Percentiles rank a stretch among this genome's conserved stretches.
These are phyloP conservation scores for Verticillium alfalfae DNA, from an alignment of 2,329 filamentous ascomycete species.

Conservation along the genomic window DNA sequence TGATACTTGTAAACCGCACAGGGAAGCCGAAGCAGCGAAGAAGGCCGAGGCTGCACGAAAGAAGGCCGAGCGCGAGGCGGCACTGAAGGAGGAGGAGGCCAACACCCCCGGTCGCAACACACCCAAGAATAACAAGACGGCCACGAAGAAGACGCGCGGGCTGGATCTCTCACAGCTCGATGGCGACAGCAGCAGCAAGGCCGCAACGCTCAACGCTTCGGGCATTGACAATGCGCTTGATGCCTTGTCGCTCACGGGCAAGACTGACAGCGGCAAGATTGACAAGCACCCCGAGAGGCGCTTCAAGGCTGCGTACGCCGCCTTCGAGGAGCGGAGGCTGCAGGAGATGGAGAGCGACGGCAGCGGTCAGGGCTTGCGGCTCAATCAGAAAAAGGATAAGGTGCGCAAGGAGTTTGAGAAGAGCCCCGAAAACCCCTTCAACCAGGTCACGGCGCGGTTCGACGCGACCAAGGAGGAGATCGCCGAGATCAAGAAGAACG, in stretches of 20 bases:
- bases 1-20: slow-evolving; percentile 26
- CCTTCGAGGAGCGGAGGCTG: slow-evolving; percentile 75
- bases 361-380: slow-evolving; percentile 62
- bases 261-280: slow-evolving; percentile 58
- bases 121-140: slow-evolving; percentile 63
- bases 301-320: slow-evolving; percentile 79
- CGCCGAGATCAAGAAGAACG: slow-evolving; percentile 54
- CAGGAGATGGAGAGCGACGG: slow-evolving; percentile 82
- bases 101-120: slow-evolving; percentile 48
- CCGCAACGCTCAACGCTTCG: slow-evolving; percentile 64
- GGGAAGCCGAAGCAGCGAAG: slow-evolving; percentile 79
- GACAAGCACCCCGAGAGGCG: slow-evolving; percentile 85
- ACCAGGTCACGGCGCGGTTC: slow-evolving; percentile 71
- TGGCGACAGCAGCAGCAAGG: slow-evolving; percentile 33
- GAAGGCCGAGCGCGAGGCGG: slow-evolving; percentile 86
- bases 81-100: slow-evolving; percentile 78
- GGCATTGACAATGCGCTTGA: slow-evolving; percentile 94
- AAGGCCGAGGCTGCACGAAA: slow-evolving; percentile 77
- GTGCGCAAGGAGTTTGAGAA: slow-evolving; percentile 93
- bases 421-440: slow-evolving; percentile 91
- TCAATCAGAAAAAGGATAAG: slow-evolving; percentile 78
- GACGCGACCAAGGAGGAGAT: slow-evolving; percentile 78
- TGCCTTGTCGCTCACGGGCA: slow-evolving; percentile 63
- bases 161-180: slow-evolving; percentile 75
- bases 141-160: slow-evolving; percentile 64